Evolutionary conservation across 1,139 yeast genomes (phyloP), one percentile per base, ranked within the genome.

Genomic region (Magnusiomyces clavatus): DNA sequence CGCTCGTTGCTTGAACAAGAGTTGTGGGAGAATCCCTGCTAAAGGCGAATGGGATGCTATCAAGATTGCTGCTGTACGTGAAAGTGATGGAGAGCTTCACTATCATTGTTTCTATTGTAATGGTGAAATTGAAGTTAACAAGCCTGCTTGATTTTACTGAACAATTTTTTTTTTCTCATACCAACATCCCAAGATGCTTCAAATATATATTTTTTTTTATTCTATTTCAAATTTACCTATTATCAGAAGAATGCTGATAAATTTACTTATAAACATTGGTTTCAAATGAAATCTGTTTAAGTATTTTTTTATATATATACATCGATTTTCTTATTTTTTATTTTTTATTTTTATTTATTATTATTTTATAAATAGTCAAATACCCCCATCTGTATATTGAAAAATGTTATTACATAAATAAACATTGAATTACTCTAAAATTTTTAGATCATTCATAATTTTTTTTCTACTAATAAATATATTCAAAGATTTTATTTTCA

Each of bases 11-110:
- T 74, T 86, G 50, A 85, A 86, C 61, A 69, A 75, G 6, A 66
- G 71, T 20, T 92, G 98, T 70, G 80, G 84, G 58, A 81, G 92
- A 63, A 88, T 92, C 56, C 98, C 98, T 6, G 95, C 97, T 31
- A 89, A 90, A 70, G 94, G 97, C 56, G 97, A 92, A 70, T 86
- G 96, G 88, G 79, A 87, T 16, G 74, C 87, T 38, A 89, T 90
- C 95, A 86, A 84, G 65, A 78, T 80, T 59, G 76, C 82, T 60
- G 88, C 87, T 1, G 75, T 74, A 37, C 73, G 74, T 52, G 78
- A 74, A 34, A 75, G 79, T n/a, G 58, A 62, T 73, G 66, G 65
- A 57, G 29, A 57, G 49, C 46, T 63, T 51, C 47, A 52, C 49
- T 61, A 75, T 79, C 36, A 81, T 73, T 86, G 95, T 67, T 72